Percentiles rank a stretch among this genome's conserved stretches.
Evolutionary conservation across 805 yeast genomes (phyloP).

Genomic region (Saccharomycopsis fodiens): DNA sequence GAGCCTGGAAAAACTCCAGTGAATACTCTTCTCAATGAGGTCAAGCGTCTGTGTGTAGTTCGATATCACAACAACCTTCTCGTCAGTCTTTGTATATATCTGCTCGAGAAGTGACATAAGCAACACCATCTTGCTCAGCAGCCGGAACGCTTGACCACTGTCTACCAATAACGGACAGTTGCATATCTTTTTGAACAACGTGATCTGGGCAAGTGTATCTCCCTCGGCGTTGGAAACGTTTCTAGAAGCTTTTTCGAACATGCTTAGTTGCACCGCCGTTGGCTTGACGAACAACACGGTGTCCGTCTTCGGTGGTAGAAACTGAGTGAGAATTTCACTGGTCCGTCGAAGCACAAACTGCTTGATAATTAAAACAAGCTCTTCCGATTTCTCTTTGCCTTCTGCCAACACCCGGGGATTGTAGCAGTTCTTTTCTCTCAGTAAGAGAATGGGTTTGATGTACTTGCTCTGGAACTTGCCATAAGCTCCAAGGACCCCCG

Average conservation of each 20-base stretch:
- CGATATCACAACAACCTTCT: slow-evolving; percentile 80
- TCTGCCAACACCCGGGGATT: slow-evolving; percentile 38
- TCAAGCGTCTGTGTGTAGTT: slow-evolving; percentile 86
- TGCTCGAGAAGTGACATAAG: slow-evolving; percentile 49
- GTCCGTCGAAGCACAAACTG: slow-evolving; percentile 70
- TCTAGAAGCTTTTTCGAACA: slow-evolving; percentile 48
- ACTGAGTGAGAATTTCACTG: slow-evolving; percentile 44
- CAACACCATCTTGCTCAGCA: slow-evolving; percentile 60
- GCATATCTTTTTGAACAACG: slow-evolving; percentile 70
- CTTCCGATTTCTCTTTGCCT: slow-evolving; percentile 59
- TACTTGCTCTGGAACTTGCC: slow-evolving; percentile 51
- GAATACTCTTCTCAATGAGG: slow-evolving; percentile 50
- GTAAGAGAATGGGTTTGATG: slow-evolving; percentile 61
- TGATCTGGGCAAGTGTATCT: slow-evolving; percentile 61
- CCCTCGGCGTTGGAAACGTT: slow-evolving; percentile 21
- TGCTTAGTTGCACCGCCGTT: slow-evolving; percentile 45
- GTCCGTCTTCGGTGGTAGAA: slow-evolving; percentile 71
- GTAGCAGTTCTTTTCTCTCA: slow-evolving; percentile 55
- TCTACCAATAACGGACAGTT: slow-evolving; percentile 65
- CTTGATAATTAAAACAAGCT: slow-evolving; percentile 55
- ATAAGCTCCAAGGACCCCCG: slow-evolving; percentile 66
- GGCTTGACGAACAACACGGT: slow-evolving; percentile 74
- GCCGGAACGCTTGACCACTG: slow-evolving; percentile 39
- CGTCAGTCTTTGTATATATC: slow-evolving; percentile 39
- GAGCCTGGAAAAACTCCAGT: slow-evolving; percentile 49